Evolutionary conservation across 495 filamentous ascomycete species (phyloP), one percentile per base, ranked within the genome.

Genomic region (Daldinia loculata): DNA sequence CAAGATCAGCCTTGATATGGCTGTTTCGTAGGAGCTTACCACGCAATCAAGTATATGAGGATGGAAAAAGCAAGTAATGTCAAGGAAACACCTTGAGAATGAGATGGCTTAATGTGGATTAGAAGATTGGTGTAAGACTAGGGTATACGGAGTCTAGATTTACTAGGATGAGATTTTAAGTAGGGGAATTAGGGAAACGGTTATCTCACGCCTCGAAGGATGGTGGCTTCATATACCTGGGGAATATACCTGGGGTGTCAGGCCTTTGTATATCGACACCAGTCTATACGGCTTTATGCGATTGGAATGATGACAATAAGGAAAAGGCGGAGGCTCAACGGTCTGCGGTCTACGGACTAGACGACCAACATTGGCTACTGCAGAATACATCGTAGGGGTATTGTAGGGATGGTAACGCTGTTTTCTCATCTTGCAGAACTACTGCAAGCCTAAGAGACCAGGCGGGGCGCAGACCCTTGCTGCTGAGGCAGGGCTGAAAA

Each of bases 401-500:
- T 53, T 24, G 32, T 15, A 63, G 24, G 32, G 29, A 34, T 59
- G 48, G 63, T 51, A 53, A 63, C 48, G 48, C 53, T 56, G 48
- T 67, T 17, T 36, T 26, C 48, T 61, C 65, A 68, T 65, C 64
- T 61, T 65, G 45, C 61, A 68, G 61, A 57, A 34, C 60, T 69
- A 68, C 55, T 72, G 63, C 64, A 63, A 53, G 61, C 56, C 34
- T 38, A 58, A 71, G 55, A 52, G 56, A 61, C 56, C 27, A 51
- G 60, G 64, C 63, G 55, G 41, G 60, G 63, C 26, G 64, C 60
- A 61, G 61, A 64, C 56, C 50, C 65, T 56, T 56, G 65, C 50
- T 38, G n/a, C 55, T 61, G 64, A 53, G 56, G 70, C 70, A 72
- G 70, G 70, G 70, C 70, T 72, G 70, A 72, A 69, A 61, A 60